Evolutionary conservation across 805 yeast species (phyloP), one percentile per base, ranked within the genome.

Genomic region (Candida boidinii): DNA sequence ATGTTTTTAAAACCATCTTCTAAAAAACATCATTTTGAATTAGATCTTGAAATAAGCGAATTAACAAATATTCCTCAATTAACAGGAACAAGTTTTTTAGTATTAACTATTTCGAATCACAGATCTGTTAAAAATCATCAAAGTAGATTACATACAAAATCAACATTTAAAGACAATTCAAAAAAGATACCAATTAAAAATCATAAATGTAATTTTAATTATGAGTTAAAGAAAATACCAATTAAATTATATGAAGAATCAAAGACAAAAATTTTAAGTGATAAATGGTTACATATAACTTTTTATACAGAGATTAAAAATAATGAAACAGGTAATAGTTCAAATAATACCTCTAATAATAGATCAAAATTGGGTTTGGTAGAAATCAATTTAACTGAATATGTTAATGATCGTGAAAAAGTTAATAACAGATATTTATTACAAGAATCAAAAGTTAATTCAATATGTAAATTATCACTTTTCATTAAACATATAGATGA

Each of bases 1-100:
- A n/a, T n/a, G n/a, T n/a, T n/a, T n/a, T 20, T 29, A 3, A 29
- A 16, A 13, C 26, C 26, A 5, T 29, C 31, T 7, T 21, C 26
- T 12, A 30, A 25, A 13, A 24, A 24, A 24, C 34, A 31, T n/a
- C 16, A 74, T 55, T 88, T 84, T 54, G 60, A 71, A 31, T 63
- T 85, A 26, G 53, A 64, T 15, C 56, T 85, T 19, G 54, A 67
- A 13, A 67, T 87, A 30, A 69, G 72, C 35, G 94, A 84, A 41
- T 60, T 90, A 29, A 68, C 79, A n/a, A 88, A 88, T 47, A 71
- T 90, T 19, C 97, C 97, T 2, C 87, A 83, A 43, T 65, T 79
- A 1, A 62, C 76, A 3, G 94, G 94, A 1, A 51, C 62, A 23
- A 76, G 90, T 44, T 76, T 55, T 41, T 71, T 86, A 14, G 75